Conservation (phyloP, 140 eudicot species). For the Bidens hawaiensis region DNA sequence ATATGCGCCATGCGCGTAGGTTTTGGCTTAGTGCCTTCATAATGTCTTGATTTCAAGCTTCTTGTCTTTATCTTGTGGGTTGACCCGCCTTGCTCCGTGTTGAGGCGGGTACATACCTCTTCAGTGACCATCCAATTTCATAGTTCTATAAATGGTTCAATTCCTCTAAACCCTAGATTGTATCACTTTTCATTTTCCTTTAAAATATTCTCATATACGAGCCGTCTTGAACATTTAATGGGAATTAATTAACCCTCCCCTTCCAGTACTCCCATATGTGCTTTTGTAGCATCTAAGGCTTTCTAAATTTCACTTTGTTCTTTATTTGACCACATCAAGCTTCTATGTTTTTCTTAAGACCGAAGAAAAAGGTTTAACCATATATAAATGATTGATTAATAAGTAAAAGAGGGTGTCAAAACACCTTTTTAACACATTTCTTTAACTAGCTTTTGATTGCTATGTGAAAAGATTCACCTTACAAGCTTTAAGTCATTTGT, state of each 20-base stretch:
- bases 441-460: not conserved
- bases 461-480: not conserved
- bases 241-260: constrained; percentile 1
- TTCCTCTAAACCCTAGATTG: constrained; percentile 11
- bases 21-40: too few species aligned
- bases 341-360: constrained; percentile 1
- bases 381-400: not conserved
- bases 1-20: too few species aligned
- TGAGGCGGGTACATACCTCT: too few species aligned
- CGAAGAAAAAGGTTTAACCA: not conserved
- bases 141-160: constrained; percentile 8
- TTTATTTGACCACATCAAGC: constrained; percentile 11
- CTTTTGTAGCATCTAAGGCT: constrained; percentile 3
- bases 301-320: constrained; percentile 4
- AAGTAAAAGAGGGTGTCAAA: constrained; percentile 11
- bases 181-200: not conserved
- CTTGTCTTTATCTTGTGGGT: too few species aligned
- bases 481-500: constrained; percentile 1
- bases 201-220: constrained; percentile 14
- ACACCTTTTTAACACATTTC: not conserved
- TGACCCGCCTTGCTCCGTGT: too few species aligned
- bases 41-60: too few species aligned
- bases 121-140: not conserved
- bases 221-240: constrained; percentile 23
- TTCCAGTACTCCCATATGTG: not conserved